Conservation (phyloP, 352 stramenopile species). For the Proteromonas lacertae region DNA sequence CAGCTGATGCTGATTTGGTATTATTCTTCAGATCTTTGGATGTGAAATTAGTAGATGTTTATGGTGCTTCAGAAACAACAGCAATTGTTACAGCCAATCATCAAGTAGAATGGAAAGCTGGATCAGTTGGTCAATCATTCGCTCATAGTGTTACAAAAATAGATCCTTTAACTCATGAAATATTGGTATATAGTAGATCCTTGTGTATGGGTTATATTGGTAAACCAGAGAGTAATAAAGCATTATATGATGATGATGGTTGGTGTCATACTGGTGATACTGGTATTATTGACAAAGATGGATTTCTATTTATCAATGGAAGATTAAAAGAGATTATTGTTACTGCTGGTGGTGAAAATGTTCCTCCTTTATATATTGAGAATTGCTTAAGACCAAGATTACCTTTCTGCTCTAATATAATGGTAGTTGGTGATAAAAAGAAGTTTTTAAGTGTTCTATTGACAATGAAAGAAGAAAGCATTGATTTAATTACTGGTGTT, state of each 20-base stretch:
- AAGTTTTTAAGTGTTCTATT: conserved; percentile 57
- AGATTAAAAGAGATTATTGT: conserved; percentile 68
- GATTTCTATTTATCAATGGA: conserved; percentile 71
- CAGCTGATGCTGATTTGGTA: conserved; percentile 52
- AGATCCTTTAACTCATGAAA: conserved; percentile 10
- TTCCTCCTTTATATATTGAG: conserved; percentile 59
- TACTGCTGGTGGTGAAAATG: conserved; percentile 69
- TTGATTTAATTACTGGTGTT: conserved; percentile 4
- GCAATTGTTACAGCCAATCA: conserved; percentile 24
- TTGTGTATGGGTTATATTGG: conserved; percentile 24
- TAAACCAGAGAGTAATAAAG: conserved; percentile 23
- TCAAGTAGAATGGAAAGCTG: conserved; percentile 33
- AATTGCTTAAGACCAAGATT: conserved; percentile 50
- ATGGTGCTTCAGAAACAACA: conserved; percentile 49
- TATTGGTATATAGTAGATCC: conserved; percentile 11
- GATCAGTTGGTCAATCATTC: conserved; percentile 29
- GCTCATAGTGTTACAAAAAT: conserved; percentile 15
- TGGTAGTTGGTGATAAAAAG: conserved; percentile 58
- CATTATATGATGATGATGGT: conserved; percentile 49
- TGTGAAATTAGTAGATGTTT: conserved; percentile 53
- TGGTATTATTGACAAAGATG: conserved; percentile 36
- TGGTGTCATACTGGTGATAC: conserved; percentile 41
- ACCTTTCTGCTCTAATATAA: conserved; percentile 37
- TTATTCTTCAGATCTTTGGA: conserved; percentile 72
- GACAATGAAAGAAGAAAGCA: conserved; percentile 37